Base-by-base conservation (phyloP, 2,329 filamentous ascomycete species). In the Epichloe festucae region DNA sequence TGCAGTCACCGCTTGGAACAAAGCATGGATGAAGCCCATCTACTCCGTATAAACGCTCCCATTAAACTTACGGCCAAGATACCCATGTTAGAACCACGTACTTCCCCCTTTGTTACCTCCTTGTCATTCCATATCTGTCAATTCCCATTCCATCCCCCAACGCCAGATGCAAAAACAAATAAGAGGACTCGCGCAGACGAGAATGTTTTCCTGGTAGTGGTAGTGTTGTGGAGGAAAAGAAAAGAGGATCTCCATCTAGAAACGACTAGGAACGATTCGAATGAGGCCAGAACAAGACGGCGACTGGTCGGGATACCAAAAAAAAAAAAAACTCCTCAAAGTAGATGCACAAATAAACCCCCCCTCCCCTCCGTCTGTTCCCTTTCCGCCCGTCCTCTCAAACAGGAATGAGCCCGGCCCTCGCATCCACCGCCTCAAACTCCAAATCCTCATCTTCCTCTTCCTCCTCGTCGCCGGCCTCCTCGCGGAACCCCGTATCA, bases 401-500 rank as follows among this genome's bases (percentile, higher is more conserved):
- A 5, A 57, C 55, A 43, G 54, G 54, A 21, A 59, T 59, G 8
- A 60, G 58, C 31, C 60, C 60, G 47, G 58, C 59, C 21, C 62
- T 58, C 3, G 60, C 63, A 40, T 67, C 67, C 42, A 66, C 65
- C 7, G 65, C 68, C 41, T 68, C 69, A 52, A 68, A 63, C 43
- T 70, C 71, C 27, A 68, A 56, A 31, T 73, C 72, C 14, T 76
- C 75, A 1, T 74, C 74, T 1, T 76, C 75, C 1, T 77, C 76
- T 1, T 83, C 80, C 2, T 81, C 78, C 5, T 88, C 85, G 31
- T 84, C 82, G 45, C 78, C 75, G 7, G 79, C 74, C 52, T 82
- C 81, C 19, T 87, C 84, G 60, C 86, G 81, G 62, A 95, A 95
- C 0, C 85, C 86, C 53, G 82, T 84, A 54, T 95, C 87, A 14